Base-by-base conservation (phyloP, 2,329 filamentous ascomycete species). In the Samsoniella hepiali region DNA sequence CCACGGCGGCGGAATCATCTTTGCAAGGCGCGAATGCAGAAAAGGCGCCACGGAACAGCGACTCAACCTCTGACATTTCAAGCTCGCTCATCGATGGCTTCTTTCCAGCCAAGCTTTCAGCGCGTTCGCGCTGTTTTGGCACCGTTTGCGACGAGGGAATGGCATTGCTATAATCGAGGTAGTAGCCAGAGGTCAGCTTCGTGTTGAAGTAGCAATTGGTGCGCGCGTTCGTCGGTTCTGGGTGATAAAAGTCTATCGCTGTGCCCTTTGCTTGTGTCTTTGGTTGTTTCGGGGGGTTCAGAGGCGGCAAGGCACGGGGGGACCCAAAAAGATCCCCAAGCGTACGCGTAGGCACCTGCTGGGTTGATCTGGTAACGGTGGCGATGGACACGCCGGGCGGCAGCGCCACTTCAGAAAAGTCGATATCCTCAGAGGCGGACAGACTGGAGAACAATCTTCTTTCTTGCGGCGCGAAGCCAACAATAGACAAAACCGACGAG, bases 401-500 rank as follows among this genome's bases (percentile, higher is more conserved):
- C 32, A 97, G 78, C 27, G 80, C 83, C 44, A 83, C 80, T 70
- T 73, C 68, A 53, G 71, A 68, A 62, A 75, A 63, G 44, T 75
- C 70, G 44, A 70, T 64, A 56, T 73, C 70, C 11, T 71, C 64
- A 2, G 74, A 70, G 15, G 71, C 54, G 9, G 77, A 91, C 57
- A 97, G 79, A 74, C 93, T 96, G 4, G 94, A 96, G 73, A 95
- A 97, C 4, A 97, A 80, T 65, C 94, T 90, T 68, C 88, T 89
- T 42, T 90, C 84, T 53, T 87, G 87, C 1, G 88, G 87, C 47
- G 90, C 90, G 68, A 88, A 90, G 62, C 91, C 92, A 68, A 88
- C 88, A 1, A 96, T 79, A 1, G 91, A 94, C 64, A 97, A 79
- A 6, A 94, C 88, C 17, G 87, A 63, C 62, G 75, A 83, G 75